These are phyloP conservation scores for Sphagnum tenellum DNA, from an alignment of 225 moss, liverwort and hornwort species.

Conservation along the genomic window DNA sequence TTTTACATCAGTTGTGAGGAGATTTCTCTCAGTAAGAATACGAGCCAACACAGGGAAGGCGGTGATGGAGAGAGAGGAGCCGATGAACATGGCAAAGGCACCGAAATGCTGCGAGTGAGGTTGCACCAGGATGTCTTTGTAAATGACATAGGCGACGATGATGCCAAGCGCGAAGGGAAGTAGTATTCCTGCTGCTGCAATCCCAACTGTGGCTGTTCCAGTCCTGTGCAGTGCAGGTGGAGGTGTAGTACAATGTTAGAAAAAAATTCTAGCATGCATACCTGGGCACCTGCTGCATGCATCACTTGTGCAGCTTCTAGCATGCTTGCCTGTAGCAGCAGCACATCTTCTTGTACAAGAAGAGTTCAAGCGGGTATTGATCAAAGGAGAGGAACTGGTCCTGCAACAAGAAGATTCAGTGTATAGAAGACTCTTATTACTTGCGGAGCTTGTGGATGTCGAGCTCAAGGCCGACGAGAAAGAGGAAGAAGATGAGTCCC, in stretches of 20 bases:
- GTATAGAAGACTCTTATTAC: constrained; percentile 3
- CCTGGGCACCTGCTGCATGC: neutral
- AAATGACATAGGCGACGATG: constrained; percentile 18
- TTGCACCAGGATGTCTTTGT: constrained; percentile 16
- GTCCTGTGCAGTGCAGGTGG: constrained; percentile 21
- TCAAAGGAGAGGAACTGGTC: no score
- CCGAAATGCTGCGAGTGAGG: constrained; percentile 12
- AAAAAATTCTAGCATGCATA: neutral
- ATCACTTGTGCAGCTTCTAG: neutral
- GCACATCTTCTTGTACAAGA: no score
- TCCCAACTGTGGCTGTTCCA: constrained; percentile 31
- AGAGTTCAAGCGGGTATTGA: no score
- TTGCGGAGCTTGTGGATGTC: constrained; percentile 27
- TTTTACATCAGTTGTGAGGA: constrained; percentile 63
- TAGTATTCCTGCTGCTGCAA: constrained; percentile 60
- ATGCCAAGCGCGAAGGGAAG: constrained; percentile 55
- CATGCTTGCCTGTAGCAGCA: no score
- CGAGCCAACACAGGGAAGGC: constrained; percentile 80
- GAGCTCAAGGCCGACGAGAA: constrained; percentile 43
- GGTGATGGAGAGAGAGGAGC: constrained; percentile 65
- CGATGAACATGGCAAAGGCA: constrained; percentile 57
- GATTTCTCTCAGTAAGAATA: constrained; percentile 70
- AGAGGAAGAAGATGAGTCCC: constrained; percentile 48
- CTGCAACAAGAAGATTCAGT: no score
- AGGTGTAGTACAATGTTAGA: no score